Evolutionary conservation across 306 rosid species (phyloP).

Genomic region (Hippophae gyantsensis): DNA sequence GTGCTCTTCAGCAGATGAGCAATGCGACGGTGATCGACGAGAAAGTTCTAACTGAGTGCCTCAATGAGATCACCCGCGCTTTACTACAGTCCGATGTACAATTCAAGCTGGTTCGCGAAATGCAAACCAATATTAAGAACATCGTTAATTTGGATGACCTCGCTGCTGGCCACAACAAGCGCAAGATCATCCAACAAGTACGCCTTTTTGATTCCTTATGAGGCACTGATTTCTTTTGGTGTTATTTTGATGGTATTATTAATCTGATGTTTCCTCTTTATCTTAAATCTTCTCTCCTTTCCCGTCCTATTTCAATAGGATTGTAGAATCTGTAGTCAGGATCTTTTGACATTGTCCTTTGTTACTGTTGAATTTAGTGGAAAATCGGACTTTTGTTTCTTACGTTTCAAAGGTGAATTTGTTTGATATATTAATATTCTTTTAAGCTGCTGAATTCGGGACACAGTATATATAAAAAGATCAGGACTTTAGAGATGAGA

Average conservation of each 20-base stretch:
- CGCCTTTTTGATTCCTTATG: neutral
- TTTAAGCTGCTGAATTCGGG: too few relatives aligned
- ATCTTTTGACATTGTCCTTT: too few relatives aligned
- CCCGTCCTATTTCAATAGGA: too few relatives aligned
- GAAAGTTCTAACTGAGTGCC: slow-evolving; percentile 76
- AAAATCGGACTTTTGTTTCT: too few relatives aligned
- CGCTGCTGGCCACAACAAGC: slow-evolving; percentile 87
- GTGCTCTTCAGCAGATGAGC: slow-evolving; percentile 97
- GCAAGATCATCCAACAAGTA: slow-evolving; percentile 79
- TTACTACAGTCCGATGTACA: slow-evolving; percentile 86
- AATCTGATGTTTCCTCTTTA: too few relatives aligned
- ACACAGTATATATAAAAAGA: too few relatives aligned
- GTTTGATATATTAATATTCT: too few relatives aligned
- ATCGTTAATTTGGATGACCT: slow-evolving; percentile 79
- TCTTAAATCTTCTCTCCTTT: too few relatives aligned
- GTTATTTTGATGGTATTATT: neutral
- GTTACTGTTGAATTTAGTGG: too few relatives aligned
- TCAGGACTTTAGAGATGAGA: too few relatives aligned
- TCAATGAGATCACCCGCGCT: slow-evolving; percentile 88
- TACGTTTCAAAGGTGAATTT: too few relatives aligned
- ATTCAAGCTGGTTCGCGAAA: slow-evolving; percentile 77
- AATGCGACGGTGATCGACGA: slow-evolving; percentile 82
- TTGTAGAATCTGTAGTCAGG: too few relatives aligned
- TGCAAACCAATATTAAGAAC: slow-evolving; percentile 81
- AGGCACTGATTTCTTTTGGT: neutral